Evolutionary conservation across 805 yeast species (phyloP), one percentile per base, ranked within the genome.

Genomic region (Zygosaccharomyces kombuchaensis): DNA sequence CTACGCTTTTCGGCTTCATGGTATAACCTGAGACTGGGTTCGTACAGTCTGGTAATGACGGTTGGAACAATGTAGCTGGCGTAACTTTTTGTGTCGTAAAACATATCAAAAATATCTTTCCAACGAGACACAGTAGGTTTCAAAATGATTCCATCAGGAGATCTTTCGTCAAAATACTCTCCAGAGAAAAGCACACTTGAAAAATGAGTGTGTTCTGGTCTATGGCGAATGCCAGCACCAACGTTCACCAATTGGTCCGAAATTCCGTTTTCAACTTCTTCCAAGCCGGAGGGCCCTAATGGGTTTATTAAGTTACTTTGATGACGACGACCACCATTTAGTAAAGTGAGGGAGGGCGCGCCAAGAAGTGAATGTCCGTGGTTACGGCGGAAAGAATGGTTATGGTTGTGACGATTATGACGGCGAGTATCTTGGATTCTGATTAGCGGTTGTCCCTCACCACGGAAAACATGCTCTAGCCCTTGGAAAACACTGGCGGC

Each of bases 91-190:
- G 69, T 72, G n/a, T 71, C 74, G 52, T 74, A 74, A 50, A 78
- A 77, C 65, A 79, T 68, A 13, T 72, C 67, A 30, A 75, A 66
- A 6, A 77, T 72, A 36, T 83, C 85, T 31, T 66, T 66, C 93
- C 95, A 87, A 53, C 96, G 73, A 40, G 80, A 82, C 10, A 69
- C 63, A 0, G 93, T 81, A 0, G 85, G 75, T 47, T 65, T 59
- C 42, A 61, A 34, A 17, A 62, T 51, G 13, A 63, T 57, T 1
- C 68, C 68, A 38, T 59, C 65, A 13, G 61, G 46, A 12, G 60
- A 47, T 19, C 62, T 56, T 12, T 59, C 69, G 31, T 61, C 69
- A 14, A 59, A 58, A 7, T 58, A 56, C 6, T 57, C 69, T 2
- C 64, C 65, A 4, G 63, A 57, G 26, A 64, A 54, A 10, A 64